Percentiles rank a stretch among this genome's conserved stretches.
These are phyloP conservation scores for Phylloporus scabripes DNA, from an alignment of 768 basidiomycete species.

Conservation along the genomic window DNA sequence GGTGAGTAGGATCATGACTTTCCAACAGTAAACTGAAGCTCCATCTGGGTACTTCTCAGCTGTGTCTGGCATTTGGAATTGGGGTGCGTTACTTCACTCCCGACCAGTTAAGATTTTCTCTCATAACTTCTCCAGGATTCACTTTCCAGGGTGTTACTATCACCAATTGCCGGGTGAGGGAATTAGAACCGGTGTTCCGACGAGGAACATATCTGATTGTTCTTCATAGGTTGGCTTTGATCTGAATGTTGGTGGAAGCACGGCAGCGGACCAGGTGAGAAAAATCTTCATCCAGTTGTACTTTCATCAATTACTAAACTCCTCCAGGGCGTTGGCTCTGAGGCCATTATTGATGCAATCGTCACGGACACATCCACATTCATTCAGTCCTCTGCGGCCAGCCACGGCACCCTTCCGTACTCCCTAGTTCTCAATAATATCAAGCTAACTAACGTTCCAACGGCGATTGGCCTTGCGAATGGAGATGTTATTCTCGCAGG, in stretches of 20 bases:
- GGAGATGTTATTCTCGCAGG: constrained; percentile 33
- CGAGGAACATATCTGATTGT: neutral
- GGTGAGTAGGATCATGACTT: constrained; percentile 20
- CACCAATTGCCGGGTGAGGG: constrained; percentile 31
- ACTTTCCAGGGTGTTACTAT: constrained; percentile 50
- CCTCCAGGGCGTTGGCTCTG: constrained; percentile 37
- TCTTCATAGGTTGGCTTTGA: constrained; percentile 40
- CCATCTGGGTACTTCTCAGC: constrained; percentile 12
- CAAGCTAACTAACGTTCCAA: constrained; percentile 29
- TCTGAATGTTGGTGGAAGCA: constrained; percentile 35
- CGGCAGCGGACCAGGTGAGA: constrained; percentile 29
- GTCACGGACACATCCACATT: constrained; percentile 43
- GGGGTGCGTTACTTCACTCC: constrained; percentile 29
- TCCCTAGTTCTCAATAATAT: constrained; percentile 36
- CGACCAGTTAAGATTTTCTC: neutral
- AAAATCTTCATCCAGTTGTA: neutral
- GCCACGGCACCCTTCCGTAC: constrained; percentile 26
- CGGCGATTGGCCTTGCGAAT: constrained; percentile 27
- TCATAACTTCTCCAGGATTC: constrained; percentile 33
- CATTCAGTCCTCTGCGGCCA: constrained; percentile 33
- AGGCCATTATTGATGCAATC: constrained; percentile 43
- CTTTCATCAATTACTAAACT: neutral
- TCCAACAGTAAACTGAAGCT: neutral
- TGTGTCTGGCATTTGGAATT: constrained; percentile 35
- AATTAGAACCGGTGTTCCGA: neutral